Percentiles rank a stretch among this genome's conserved stretches.
These are phyloP conservation scores for Saxispiralis lemnorum DNA, from an alignment of 495 filamentous ascomycete species.

Conservation along the genomic window DNA sequence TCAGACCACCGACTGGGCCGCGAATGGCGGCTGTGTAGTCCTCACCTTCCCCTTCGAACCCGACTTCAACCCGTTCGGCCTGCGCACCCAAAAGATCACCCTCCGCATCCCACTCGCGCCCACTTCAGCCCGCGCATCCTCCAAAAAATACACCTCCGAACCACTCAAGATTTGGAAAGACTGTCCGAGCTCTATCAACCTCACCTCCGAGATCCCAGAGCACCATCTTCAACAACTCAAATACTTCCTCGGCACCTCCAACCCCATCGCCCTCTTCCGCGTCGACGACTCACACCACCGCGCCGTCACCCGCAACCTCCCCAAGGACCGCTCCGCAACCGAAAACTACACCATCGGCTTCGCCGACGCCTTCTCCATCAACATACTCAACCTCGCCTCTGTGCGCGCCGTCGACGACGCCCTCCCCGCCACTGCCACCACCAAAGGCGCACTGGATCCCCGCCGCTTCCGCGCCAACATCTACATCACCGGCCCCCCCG, in stretches of 20 bases:
- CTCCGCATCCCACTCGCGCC: conserved; percentile 53
- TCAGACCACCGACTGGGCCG: conserved; percentile 28
- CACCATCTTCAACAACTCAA: conserved; percentile 30
- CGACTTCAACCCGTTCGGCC: conserved; percentile 16
- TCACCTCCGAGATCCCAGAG: conserved; percentile 33
- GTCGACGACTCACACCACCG: conserved; percentile 42
- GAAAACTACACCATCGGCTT: conserved; percentile 68
- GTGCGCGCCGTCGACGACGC: conserved; percentile 39
- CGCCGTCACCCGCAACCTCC: conserved; percentile 59
- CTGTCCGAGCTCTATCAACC: conserved; percentile 30
- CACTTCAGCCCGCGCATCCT: conserved; percentile 30
- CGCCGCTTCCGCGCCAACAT: conserved; percentile 73
- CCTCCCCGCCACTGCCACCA: conserved; percentile 7
- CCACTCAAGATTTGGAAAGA: conserved; percentile 72
- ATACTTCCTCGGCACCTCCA: conserved; percentile 44
- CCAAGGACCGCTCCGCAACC: conserved; percentile 40
- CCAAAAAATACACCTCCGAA: conserved; percentile 38
- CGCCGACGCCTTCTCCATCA: conserved; percentile 76
- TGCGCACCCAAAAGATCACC: conserved; percentile 17
- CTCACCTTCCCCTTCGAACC: conserved; percentile 40
- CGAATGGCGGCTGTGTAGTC: conserved; percentile 36
- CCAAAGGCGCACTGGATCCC: conserved; percentile 34
- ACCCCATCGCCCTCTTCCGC: conserved; percentile 54
- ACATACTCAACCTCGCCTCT: conserved; percentile 59
- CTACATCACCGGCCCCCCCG: conserved; percentile 43